A percentile compares a stretch with the other conserved stretches of the same genome.
These are phyloP conservation scores for Ustilago sp. DNA, from an alignment of 1,284 basidiomycete species.

Conservation along the genomic window DNA sequence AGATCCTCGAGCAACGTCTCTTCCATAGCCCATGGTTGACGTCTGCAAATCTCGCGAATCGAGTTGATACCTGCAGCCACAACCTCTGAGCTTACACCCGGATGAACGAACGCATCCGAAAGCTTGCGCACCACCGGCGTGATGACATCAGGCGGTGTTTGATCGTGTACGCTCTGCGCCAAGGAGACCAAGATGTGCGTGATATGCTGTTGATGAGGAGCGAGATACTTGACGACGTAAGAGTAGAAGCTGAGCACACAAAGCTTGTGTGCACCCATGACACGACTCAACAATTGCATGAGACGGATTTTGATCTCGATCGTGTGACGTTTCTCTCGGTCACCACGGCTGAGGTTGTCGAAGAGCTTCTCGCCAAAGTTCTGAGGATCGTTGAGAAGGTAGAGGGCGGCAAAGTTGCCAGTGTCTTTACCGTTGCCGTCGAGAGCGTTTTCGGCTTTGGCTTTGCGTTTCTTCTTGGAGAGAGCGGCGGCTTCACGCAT, in stretches of 20 bases:
- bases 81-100: slow-evolving; percentile 94
- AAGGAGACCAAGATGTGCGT: slow-evolving; percentile 94
- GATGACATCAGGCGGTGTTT: slow-evolving; percentile 93
- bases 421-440: slow-evolving; percentile 47
- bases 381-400: slow-evolving; percentile 94
- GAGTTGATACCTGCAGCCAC: slow-evolving; percentile 95
- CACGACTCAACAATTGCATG: slow-evolving; percentile 96
- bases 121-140: slow-evolving; percentile 91
- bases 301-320: slow-evolving; percentile 97
- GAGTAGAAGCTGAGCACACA: slow-evolving; percentile 96
- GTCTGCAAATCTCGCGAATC: slow-evolving; percentile 88
- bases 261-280: slow-evolving; percentile 92
- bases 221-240: slow-evolving; percentile 91
- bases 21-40: slow-evolving; percentile 96
- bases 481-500: slow-evolving; percentile 62
- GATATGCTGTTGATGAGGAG: slow-evolving; percentile 91
- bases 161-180: slow-evolving; percentile 93
- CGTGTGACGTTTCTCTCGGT: slow-evolving; percentile 81
- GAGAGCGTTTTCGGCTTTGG: slow-evolving; percentile 49
- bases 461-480: slow-evolving; percentile 56
- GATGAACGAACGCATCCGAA: slow-evolving; percentile 95
- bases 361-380: slow-evolving; percentile 95
- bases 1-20: slow-evolving; percentile 92
- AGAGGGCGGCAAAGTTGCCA: slow-evolving; percentile 88
- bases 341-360: slow-evolving; percentile 82